A percentile compares a stretch with the other conserved stretches of the same genome.
These are phyloP conservation scores for Schizonepeta tenuifolia DNA, from an alignment of 257 asterid species.

Conservation along the genomic window DNA sequence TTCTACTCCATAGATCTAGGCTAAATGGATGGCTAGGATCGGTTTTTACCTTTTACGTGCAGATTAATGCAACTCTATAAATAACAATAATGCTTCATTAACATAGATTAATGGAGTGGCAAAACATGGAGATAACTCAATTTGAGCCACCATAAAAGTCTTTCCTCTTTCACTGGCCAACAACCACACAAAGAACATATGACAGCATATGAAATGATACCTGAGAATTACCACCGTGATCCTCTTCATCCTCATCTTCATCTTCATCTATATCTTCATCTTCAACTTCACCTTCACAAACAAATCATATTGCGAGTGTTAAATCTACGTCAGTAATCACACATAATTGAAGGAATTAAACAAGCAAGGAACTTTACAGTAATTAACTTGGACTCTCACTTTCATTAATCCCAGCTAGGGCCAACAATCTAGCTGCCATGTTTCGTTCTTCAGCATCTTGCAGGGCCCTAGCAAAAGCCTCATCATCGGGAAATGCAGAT, in stretches of 20 bases:
- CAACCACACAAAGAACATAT: neutral
- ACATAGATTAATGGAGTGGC: neutral
- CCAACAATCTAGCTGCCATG: slow-evolving; percentile 88
- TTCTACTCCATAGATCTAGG: no score
- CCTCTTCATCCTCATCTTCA: slow-evolving; percentile 44
- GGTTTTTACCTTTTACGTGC: no score
- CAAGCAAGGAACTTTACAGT: neutral
- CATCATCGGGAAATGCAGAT: slow-evolving; percentile 84
- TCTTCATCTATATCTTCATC: slow-evolving; percentile 39
- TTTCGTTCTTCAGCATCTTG: slow-evolving; percentile 93
- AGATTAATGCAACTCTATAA: no score
- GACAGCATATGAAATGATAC: slow-evolving; percentile 40
- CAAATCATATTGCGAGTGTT: slow-evolving; percentile 19
- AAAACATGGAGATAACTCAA: neutral
- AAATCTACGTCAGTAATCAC: slow-evolving; percentile 5
- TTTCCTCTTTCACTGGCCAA: neutral
- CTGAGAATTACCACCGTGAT: slow-evolving; percentile 68
- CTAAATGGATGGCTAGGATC: no score
- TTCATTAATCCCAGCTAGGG: slow-evolving; percentile 77
- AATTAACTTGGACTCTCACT: slow-evolving; percentile 19
- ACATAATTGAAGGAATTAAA: neutral
- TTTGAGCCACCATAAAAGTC: neutral
- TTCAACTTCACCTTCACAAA: slow-evolving; percentile 48
- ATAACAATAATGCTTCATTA: no score
- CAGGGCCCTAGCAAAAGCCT: slow-evolving; percentile 94